Evolutionary conservation across 768 basidiomycete genomes (phyloP).

Genomic region (Lactifluus echinatus): DNA sequence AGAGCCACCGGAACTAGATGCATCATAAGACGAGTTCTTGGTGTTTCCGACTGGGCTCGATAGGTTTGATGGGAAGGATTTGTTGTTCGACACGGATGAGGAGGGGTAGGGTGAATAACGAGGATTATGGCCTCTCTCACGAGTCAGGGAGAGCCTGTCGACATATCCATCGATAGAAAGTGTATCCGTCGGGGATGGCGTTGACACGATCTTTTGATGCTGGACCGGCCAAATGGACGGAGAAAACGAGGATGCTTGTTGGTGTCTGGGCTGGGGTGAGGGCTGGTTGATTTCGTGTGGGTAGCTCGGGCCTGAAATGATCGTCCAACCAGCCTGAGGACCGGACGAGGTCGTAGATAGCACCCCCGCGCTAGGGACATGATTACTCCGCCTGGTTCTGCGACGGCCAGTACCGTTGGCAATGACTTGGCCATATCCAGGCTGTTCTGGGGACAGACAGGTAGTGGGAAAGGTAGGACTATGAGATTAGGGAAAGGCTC

Average conservation of each 20-base stretch:
- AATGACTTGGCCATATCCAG: slow-evolving; percentile 81
- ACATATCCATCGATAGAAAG: slow-evolving; percentile 22
- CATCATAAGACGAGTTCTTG: slow-evolving; percentile 26
- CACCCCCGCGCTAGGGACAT: slow-evolving; percentile 10
- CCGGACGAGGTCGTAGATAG: slow-evolving; percentile 8
- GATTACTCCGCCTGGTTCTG: slow-evolving; percentile 14
- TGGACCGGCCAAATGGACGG: slow-evolving; percentile 4
- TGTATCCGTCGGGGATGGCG: slow-evolving; percentile 15
- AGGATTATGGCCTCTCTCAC: slow-evolving; percentile 23
- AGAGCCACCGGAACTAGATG: slow-evolving; percentile 13
- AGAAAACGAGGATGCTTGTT: slow-evolving; percentile 1
- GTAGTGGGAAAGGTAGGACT: slow-evolving; percentile 80
- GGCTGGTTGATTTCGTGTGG: slow-evolving; percentile 11
- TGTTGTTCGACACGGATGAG: slow-evolving; percentile 24
- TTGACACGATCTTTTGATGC: slow-evolving; percentile 1
- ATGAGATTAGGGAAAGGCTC: slow-evolving; percentile 13
- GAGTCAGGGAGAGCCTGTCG: slow-evolving; percentile 28
- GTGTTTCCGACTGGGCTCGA: slow-evolving; percentile 31
- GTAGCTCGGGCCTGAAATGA: slow-evolving; percentile 17
- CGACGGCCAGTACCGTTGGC: slow-evolving; percentile 27
- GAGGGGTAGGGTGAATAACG: slow-evolving; percentile 43
- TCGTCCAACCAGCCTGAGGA: slow-evolving; percentile 19
- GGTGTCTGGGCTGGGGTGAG: slow-evolving; percentile 3
- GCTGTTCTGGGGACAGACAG: slow-evolving; percentile 77
- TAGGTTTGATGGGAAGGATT: slow-evolving; percentile 22